Base-by-base conservation (phyloP, 106 monocot species). In the Alisma plantagoaquatica region DNA sequence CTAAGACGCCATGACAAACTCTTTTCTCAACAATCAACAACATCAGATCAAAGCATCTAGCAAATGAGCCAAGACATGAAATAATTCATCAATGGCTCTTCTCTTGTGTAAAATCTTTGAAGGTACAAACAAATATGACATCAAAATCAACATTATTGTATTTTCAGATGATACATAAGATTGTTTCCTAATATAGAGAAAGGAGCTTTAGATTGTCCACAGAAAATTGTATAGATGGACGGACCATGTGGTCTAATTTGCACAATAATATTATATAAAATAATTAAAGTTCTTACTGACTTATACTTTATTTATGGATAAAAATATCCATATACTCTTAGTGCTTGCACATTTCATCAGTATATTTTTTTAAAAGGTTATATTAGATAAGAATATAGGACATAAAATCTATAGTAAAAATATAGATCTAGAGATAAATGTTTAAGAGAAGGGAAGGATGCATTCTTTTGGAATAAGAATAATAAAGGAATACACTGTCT, bases 1-100 rank as follows among this genome's bases (percentile, higher is more conserved):
- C 98, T 50, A 98, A 29, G 22, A 98, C 73, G 28, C 55, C 74
- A 62, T 98, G 81, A 24, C 81, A 75, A 12, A 86, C 79, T 46
- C 98, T 90, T 48, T 90, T 65, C 69, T 89, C 98, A 56, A 98
- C 69, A 35, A 63, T 79, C 59, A 98, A 54, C 68, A 90, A 89
- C 78, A 98, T 65, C 12, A 98, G 43, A 90, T 54, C 22, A 98
- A 43, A 43, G 98, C 98, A 22, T 89, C 77, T 43, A 66, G 48
- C 57, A 98, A 61, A 77, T 98, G 98, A 14, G 98, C 84, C 27
- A 64, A 76, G 35, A 83, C 78, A 74, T 98, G 98, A 57, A 98
- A 79, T 56, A 73, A 10, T 0, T 90, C 98, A 69, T 90, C 69
- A 48, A 79, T 44, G 54, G 61, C 67, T 17, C 98, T 64, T 41